Base-by-base conservation (phyloP, 2,329 filamentous ascomycete species). In the Diplodia mutila region DNA sequence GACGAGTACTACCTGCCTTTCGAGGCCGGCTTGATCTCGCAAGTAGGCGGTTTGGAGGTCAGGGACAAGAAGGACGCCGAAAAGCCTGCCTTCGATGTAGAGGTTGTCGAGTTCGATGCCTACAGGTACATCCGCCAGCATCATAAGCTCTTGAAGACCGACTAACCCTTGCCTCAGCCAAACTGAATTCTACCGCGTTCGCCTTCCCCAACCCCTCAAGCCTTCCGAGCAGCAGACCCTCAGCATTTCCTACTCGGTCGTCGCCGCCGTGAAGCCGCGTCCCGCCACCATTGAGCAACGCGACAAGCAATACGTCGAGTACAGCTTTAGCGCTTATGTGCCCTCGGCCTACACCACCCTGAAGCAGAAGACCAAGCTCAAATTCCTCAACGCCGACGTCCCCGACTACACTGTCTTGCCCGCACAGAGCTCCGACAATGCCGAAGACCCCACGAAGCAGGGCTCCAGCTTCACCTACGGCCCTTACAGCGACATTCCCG, bases 281-380 rank as follows among this genome's bases (percentile, higher is more conserved):
- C 95, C 95, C 21, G 90, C 91, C 2, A 82, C 88, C 65, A 94
- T 99, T 76, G 83, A 85, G n/a, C 95, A 99, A 79, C 85, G 89
- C 54, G 93, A 93, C 63, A 88, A 90, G 78, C 95, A 99, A 81
- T 97, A 90, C 81, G 89, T 99, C 65, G 85, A 87, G 67, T 93
- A 96, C 83, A 85, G 88, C 67, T 96, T 97, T 83, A 94, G 92
- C 69, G 91, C 91, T 72, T 97, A 97, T 80, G 87, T 85, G 55
- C 90, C 90, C 18, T 96, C 92, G 11, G 90, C 91, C 69, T 99
- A 99, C 83, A 82, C 86, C 21, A 97, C 93, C 16, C 79, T 87
- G 74, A 97, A 97, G 83, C 95, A 99, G 80, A 97, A 97, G 87
- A 98, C 95, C 48, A 97, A 98, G 81, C 81, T 99, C 81, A 97